Evolutionary conservation across 495 filamentous ascomycete species (phyloP), one percentile per base, ranked within the genome.

Genomic region (Hyaloscypha bicolor): DNA sequence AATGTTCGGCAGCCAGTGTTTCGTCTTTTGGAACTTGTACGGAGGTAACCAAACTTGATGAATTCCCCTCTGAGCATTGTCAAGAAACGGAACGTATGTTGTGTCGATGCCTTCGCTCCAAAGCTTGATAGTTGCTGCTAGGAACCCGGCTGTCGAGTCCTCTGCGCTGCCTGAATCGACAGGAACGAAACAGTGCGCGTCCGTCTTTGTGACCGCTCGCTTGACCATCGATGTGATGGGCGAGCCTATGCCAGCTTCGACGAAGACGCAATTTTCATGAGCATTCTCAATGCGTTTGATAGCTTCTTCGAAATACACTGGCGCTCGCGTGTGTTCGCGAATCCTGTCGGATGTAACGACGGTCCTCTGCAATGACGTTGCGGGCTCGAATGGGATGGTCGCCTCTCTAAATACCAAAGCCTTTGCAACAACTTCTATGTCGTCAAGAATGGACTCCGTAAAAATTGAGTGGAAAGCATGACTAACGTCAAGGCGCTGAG

Each of bases 381-480:
- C 56, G 5, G 52, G 33, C 30, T 64, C 62, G 14, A 64, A 21
- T 2, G 53, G 16, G 19, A 64, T 57, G 3, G 19, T 33, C 6
- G 62, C 31, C 8, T 37, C 12, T 8, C 35, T 33, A 12, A 37
- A 64, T 2, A 21, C 31, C 19, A 57, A 21, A 12, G 29, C 2
- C 30, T 30, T 35, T 5, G 62, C 25, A 5, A 29, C 4, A 6
- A 4, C 21, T 6, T 42, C n/a, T 5, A 64, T 11, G 19, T 37
- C 51, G 1, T 55, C 51, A 2, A 64, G 14, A 9, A 64, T 2
- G 8, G 53, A 16, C 22, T 58, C 53, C 2, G 62, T 57, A 14
- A 64, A 45, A 29, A 32, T 11, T 22, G 62, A 64, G 32, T 64
- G 62, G 21, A 64, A 64, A 1, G 52, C 62, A 42, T 64, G 51